Evolutionary conservation across 2,329 filamentous ascomycete species (phyloP).

Genomic region (Ramularia collo-cygni): DNA sequence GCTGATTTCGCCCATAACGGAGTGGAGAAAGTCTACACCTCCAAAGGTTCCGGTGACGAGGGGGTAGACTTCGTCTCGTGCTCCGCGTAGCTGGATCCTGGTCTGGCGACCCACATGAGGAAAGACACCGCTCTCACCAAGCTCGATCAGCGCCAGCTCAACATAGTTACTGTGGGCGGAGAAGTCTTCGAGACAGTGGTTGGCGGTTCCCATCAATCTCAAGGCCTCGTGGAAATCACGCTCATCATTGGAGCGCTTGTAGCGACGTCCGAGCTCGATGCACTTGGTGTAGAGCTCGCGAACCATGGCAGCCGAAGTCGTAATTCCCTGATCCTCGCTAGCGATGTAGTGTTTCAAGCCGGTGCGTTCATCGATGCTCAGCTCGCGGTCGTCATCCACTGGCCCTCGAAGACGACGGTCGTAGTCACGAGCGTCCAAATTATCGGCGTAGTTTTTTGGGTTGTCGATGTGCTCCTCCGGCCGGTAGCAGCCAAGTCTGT

Average conservation of each 20-base stretch:
- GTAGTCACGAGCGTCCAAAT: slow-evolving; percentile 72
- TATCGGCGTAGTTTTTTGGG: slow-evolving; percentile 64
- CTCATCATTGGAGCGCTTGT: slow-evolving; percentile 58
- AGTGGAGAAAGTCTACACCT: slow-evolving; percentile 89
- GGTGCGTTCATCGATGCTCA: slow-evolving; percentile 62
- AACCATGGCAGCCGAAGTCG: slow-evolving; percentile 73
- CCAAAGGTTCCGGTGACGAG: slow-evolving; percentile 88
- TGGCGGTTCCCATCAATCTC: slow-evolving; percentile 75
- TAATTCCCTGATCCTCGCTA: slow-evolving; percentile 69
- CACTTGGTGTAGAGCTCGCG: slow-evolving; percentile 64
- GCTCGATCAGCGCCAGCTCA: slow-evolving; percentile 79
- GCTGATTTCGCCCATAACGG: slow-evolving; percentile 69
- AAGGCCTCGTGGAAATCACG: slow-evolving; percentile 83
- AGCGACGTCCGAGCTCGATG: slow-evolving; percentile 74
- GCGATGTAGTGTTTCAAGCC: slow-evolving; percentile 85
- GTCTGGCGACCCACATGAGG: slow-evolving; percentile 77
- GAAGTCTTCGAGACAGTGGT: slow-evolving; percentile 89
- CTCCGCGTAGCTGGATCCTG: slow-evolving; percentile 62
- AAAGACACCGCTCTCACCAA: slow-evolving; percentile 75
- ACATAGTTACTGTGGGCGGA: slow-evolving; percentile 91
- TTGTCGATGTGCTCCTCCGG: slow-evolving; percentile 52
- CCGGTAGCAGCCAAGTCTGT: slow-evolving; percentile 44
- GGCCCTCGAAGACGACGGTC: slow-evolving; percentile 77
- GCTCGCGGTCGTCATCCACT: slow-evolving; percentile 69
- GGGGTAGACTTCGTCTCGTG: slow-evolving; percentile 63